Conservation (phyloP, 2,329 filamentous ascomycete genomes). For the Cordyceps tenuipes region DNA sequence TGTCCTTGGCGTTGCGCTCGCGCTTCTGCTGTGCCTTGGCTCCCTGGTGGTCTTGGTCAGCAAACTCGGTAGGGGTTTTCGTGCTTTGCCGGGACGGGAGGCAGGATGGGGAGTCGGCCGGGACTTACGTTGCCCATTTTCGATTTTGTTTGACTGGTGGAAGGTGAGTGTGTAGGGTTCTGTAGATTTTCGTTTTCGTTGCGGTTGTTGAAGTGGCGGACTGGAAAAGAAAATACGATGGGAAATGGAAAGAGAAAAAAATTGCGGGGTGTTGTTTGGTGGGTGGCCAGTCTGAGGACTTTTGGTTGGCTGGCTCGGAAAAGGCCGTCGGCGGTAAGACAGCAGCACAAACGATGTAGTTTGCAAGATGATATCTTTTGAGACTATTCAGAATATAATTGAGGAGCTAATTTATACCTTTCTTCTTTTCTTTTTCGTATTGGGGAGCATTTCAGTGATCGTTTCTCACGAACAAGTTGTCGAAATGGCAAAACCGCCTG, state of each 20-base stretch:
- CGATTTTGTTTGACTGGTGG: not conserved
- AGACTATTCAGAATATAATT: no score
- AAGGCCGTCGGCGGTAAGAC: no score
- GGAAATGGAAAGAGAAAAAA: not conserved
- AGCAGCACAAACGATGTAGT: no score
- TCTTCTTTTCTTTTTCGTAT: no score
- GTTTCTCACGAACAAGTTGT: no score
- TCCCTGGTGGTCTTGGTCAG: constrained; percentile 34
- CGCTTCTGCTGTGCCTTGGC: constrained; percentile 64
- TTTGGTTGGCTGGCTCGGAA: constrained; percentile 1
- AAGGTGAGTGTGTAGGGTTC: not conserved
- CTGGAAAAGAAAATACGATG: not conserved
- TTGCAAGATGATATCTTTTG: no score
- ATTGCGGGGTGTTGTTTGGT: constrained; percentile 2
- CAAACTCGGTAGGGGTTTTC: not conserved
- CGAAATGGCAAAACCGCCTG: no score
- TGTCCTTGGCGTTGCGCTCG: constrained; percentile 60
- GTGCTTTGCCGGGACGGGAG: not conserved
- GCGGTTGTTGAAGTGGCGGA: not conserved
- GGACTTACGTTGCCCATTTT: constrained; percentile 14
- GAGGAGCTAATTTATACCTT: no score
- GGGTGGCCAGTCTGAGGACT: not conserved
- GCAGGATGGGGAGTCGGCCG: not conserved
- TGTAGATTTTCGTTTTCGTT: not conserved
- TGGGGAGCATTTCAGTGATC: no score